Percentiles rank a stretch among this genome's conserved stretches.
Conservation (phyloP, 139 green algal species). For the Yamagishiella unicocca region DNA sequence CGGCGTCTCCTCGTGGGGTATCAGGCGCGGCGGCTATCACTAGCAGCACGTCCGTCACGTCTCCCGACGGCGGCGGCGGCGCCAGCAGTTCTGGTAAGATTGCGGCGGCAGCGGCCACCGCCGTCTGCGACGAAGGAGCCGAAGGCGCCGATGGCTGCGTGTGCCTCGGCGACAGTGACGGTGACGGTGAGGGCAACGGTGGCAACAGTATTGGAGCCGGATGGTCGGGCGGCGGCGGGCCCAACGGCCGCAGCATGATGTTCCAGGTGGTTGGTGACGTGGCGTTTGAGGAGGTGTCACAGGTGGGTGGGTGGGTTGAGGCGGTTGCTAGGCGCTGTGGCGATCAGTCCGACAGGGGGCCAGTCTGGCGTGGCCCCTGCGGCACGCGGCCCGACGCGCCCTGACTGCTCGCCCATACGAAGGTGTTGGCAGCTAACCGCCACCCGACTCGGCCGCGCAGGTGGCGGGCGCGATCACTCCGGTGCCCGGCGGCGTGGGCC, state of each 20-base stretch:
- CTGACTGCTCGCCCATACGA: too few relatives aligned
- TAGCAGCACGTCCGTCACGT: too few relatives aligned
- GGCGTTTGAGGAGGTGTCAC: conserved; percentile 73
- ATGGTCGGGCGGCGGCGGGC: not conserved
- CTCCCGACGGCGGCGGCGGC: too few relatives aligned
- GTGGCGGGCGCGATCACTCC: conserved; percentile 90
- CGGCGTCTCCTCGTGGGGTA: too few relatives aligned
- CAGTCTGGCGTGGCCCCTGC: too few relatives aligned
- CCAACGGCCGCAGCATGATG: not conserved
- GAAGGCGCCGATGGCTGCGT: too few relatives aligned
- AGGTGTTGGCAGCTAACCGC: not conserved
- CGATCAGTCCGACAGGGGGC: too few relatives aligned
- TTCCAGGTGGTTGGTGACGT: conserved; percentile 96
- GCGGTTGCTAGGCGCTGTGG: not conserved
- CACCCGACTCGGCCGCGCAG: not conserved
- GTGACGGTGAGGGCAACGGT: not conserved
- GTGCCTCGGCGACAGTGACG: not conserved
- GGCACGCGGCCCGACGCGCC: too few relatives aligned
- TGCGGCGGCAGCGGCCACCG: too few relatives aligned
- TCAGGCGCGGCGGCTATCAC: too few relatives aligned
- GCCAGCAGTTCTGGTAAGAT: too few relatives aligned
- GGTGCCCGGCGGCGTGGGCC: conserved; percentile 95
- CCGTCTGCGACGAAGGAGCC: too few relatives aligned
- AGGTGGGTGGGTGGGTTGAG: conserved; percentile 45
- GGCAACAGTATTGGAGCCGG: not conserved